Percentiles rank a stretch among this genome's conserved stretches.
phyloP scores from a whole-genome alignment of 139 green algal species.

The Auxenochlorella pyrenoidosa region DNA sequence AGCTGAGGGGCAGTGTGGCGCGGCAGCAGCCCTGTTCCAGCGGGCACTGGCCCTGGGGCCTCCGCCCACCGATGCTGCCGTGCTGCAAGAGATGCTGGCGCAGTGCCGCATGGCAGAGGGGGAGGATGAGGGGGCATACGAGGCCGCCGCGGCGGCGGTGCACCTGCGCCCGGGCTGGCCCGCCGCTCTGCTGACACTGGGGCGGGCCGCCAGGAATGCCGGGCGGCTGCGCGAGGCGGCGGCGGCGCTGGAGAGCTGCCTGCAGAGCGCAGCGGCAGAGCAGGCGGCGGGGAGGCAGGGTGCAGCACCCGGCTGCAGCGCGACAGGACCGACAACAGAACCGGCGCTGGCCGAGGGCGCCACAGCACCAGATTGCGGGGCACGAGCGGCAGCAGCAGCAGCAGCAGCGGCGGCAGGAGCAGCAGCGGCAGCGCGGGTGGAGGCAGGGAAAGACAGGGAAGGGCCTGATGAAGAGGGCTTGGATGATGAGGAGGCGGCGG shows the following conservation, averaged over 20 bases:
- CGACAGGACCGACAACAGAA: neutral
- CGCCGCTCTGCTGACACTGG: conserved; percentile 18
- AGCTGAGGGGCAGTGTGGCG: neutral
- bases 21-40: neutral
- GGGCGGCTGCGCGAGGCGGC: conserved; percentile 27
- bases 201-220: conserved; percentile 18
- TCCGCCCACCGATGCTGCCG: neutral
- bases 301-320: neutral
- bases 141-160: neutral
- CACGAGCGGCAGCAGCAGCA: neutral
- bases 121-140: conserved; percentile 7
- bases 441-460: neutral
- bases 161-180: neutral
- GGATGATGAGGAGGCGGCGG: neutral
- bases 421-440: neutral
- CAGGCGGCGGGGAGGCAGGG: neutral
- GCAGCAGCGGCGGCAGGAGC: neutral
- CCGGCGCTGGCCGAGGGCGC: neutral
- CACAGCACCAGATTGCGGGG: neutral
- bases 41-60: neutral
- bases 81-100: conserved; percentile 27
- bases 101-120: conserved; percentile 29
- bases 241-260: neutral
- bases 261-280: neutral
- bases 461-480: neutral